Evolutionary conservation across 768 basidiomycete genomes (phyloP).

Genomic region (Pulveroboletus sp.): DNA sequence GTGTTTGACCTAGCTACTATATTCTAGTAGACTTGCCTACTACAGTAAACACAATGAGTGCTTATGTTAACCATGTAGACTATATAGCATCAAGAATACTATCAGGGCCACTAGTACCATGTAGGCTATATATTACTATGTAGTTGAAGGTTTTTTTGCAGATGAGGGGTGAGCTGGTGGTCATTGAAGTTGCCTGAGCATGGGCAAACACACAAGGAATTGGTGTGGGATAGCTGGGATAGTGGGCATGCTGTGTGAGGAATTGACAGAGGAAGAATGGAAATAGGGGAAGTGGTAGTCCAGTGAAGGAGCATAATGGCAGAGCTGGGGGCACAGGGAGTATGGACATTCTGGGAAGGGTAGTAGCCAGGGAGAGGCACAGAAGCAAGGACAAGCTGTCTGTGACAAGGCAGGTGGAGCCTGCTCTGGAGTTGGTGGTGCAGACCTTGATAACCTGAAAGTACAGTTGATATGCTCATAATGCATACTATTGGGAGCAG

Average conservation of each 20-base stretch:
- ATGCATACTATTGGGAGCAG: no score
- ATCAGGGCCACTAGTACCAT: no score
- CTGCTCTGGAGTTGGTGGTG: slow-evolving; percentile 46
- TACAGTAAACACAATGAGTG: no score
- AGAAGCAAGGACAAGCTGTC: slow-evolving; percentile 39
- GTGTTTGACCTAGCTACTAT: no score
- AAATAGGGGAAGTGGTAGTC: slow-evolving; percentile 18
- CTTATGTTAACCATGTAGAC: no score
- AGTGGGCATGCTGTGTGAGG: slow-evolving; percentile 34
- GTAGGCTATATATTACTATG: no score
- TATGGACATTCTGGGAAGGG: not conserved
- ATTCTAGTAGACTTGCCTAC: no score
- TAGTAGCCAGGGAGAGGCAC: slow-evolving; percentile 30
- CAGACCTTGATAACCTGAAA: slow-evolving; percentile 43
- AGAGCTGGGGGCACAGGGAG: slow-evolving; percentile 22
- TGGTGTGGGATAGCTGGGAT: slow-evolving; percentile 38
- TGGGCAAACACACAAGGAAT: slow-evolving; percentile 36
- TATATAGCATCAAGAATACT: no score
- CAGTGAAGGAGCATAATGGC: slow-evolving; percentile 27
- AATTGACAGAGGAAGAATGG: slow-evolving; percentile 22
- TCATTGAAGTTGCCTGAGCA: slow-evolving; percentile 44
- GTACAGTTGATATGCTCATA: no score
- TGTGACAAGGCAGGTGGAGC: slow-evolving; percentile 42
- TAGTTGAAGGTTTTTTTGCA: no score
- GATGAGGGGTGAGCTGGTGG: no score